Evolutionary conservation across 208 protist genomes (phyloP), one percentile per base, ranked within the genome.

Genomic region (Acanthamoeba castellanii): DNA sequence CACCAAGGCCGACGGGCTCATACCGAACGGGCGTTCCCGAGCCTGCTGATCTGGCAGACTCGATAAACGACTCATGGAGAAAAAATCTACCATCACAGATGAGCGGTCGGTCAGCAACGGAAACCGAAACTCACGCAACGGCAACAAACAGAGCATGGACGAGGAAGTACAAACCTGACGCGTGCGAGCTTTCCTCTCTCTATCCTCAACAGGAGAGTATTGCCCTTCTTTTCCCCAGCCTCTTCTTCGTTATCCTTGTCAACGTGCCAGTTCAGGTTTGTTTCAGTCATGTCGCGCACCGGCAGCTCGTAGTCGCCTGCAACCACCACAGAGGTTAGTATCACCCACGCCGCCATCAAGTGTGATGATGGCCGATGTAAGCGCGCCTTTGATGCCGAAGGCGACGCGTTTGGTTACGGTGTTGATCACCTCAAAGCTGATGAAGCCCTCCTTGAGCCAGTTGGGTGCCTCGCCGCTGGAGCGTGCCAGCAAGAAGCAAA

Each of bases 281-380:
- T 16, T 16, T 8, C 20, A 8, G 9, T 0, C 81, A 88, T 64
- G 27, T 88, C 7, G 5, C 64, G 25, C 52, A 88, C 81, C 7
- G 81, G 81, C 25, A 88, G 81, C 7, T 88, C 81, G 30, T 66
- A 88, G 16, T 88, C 81, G 32, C 81, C 81, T 88, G 81, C 30
- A 37, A 8, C 16, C 59, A 20, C 59, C 30, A n/a, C 18, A 8
- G 8, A 13, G 3, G 18, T 45, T 50, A 3, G 14, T 45, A 8
- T 27, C 30, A 50, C 70, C n/a, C 37, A 7, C 70, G 20, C 34
- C 13, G 70, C 37, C 13, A 81, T 37, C 37, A 37, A 37, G 37
- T 37, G 37, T 37, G 37, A 37, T 37, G 37, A 37, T 37, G n/a
- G n/a, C n/a, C 6, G 13, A 78, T 32, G 25, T 6, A 20, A 57